Conservation (phyloP, 768 basidiomycete species). For the Pholiota molesta region DNA sequence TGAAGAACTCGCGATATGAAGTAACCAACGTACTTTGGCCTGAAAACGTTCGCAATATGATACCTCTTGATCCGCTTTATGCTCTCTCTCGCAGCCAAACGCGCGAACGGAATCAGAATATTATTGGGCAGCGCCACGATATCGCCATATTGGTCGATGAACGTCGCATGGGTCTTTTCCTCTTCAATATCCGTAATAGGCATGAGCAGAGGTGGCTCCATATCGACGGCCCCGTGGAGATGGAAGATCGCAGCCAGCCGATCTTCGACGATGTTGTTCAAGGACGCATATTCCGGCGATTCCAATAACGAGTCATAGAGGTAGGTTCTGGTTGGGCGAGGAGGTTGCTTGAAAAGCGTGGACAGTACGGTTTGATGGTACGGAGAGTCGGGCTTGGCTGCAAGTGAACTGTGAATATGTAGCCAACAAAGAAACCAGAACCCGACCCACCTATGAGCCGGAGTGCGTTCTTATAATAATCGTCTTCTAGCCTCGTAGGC, state of each 20-base stretch:
- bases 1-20: too few species aligned
- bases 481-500: slow-evolving; percentile 79
- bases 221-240: slow-evolving; percentile 88
- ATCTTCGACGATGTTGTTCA: slow-evolving; percentile 79
- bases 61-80: slow-evolving; percentile 80
- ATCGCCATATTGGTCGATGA: slow-evolving; percentile 83
- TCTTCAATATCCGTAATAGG: slow-evolving; percentile 68
- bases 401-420: neutral
- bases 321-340: slow-evolving; percentile 63
- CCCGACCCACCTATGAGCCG: slow-evolving; percentile 66
- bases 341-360: slow-evolving; percentile 75
- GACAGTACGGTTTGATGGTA: slow-evolving; percentile 80
- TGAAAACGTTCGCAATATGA: slow-evolving; percentile 74
- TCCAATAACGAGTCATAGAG: slow-evolving; percentile 77
- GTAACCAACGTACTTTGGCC: slow-evolving; percentile 53
- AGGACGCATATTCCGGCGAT: slow-evolving; percentile 65
- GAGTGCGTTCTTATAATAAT: slow-evolving; percentile 82
- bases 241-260: slow-evolving; percentile 78
- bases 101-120: slow-evolving; percentile 76
- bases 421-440: neutral
- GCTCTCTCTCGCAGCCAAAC: slow-evolving; percentile 71
- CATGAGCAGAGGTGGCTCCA: slow-evolving; percentile 84
- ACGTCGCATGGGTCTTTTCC: slow-evolving; percentile 64
- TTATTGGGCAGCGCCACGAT: slow-evolving; percentile 75
- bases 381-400: slow-evolving; percentile 80